These are phyloP conservation scores for Solanum chaucha DNA, from an alignment of 257 asterid genomes.

Conservation along the genomic window DNA sequence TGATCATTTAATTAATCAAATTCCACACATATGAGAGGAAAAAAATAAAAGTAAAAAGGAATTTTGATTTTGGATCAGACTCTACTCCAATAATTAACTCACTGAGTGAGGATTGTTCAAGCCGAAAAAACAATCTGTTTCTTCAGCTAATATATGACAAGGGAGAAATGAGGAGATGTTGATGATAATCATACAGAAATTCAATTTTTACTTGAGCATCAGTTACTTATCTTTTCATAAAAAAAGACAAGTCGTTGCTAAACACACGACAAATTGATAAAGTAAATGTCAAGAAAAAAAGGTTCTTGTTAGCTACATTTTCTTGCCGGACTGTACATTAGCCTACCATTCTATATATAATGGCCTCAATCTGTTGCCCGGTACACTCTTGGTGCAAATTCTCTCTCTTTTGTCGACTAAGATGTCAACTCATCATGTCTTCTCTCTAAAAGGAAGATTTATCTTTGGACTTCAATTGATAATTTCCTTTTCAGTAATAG, in stretches of 20 bases:
- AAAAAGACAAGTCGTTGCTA: too few relatives aligned
- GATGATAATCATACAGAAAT: background rate
- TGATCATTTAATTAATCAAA: background rate
- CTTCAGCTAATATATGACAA: background rate
- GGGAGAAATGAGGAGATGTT: background rate
- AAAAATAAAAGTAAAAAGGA: background rate
- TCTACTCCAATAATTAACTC: background rate
- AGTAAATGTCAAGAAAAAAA: too few relatives aligned
- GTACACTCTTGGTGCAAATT: too few relatives aligned
- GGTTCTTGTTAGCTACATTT: too few relatives aligned
- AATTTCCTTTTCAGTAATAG: background rate
- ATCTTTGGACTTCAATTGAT: background rate
- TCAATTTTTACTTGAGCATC: background rate
- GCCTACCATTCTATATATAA: too few relatives aligned
- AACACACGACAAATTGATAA: too few relatives aligned
- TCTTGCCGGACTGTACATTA: too few relatives aligned
- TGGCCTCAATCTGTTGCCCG: too few relatives aligned
- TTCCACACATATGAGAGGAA: background rate
- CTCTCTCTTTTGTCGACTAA: background rate
- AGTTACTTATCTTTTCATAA: too few relatives aligned
- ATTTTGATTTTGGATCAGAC: background rate
- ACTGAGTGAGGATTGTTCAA: too few relatives aligned
- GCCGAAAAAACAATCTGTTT: background rate
- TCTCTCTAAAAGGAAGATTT: background rate
- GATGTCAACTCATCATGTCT: background rate